Conservation (phyloP, 2,329 filamentous ascomycete species). For the Exophiala calicioides region DNA sequence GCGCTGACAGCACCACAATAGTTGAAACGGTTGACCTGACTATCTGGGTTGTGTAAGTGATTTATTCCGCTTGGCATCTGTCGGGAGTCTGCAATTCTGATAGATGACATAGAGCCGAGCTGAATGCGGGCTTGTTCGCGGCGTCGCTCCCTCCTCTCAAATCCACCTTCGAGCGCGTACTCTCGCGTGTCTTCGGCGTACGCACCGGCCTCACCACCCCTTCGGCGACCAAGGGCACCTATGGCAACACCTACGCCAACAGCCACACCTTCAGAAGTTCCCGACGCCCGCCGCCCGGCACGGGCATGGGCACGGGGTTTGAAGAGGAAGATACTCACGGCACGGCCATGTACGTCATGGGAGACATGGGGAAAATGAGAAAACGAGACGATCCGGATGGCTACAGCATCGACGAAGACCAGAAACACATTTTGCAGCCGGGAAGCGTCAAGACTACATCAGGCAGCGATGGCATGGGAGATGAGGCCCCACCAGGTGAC, state of each 20-base stretch:
- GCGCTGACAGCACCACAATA: not conserved
- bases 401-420: conserved; percentile 6
- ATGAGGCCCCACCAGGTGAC: not conserved
- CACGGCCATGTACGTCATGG: conserved; percentile 4
- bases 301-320: not conserved
- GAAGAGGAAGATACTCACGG: conserved; percentile 1
- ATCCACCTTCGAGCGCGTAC: conserved; percentile 8
- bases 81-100: not conserved
- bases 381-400: not conserved
- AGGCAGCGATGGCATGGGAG: conserved; percentile 4
- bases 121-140: conserved; percentile 7
- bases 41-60: not conserved
- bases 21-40: not conserved
- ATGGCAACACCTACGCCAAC: not conserved
- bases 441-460: conserved; percentile 1
- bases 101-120: conserved; percentile 2
- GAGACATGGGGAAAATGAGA: conserved; percentile 1
- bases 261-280: not conserved
- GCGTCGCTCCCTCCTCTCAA: conserved; percentile 10
- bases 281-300: not conserved
- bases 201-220: conserved; percentile 6
- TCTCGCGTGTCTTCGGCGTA: not conserved
- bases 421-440: conserved; percentile 9
- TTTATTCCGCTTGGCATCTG: not conserved
- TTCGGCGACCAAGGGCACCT: not conserved